Base-by-base conservation (phyloP, 2,329 filamentous ascomycete species). In the Exserohilum turcica region DNA sequence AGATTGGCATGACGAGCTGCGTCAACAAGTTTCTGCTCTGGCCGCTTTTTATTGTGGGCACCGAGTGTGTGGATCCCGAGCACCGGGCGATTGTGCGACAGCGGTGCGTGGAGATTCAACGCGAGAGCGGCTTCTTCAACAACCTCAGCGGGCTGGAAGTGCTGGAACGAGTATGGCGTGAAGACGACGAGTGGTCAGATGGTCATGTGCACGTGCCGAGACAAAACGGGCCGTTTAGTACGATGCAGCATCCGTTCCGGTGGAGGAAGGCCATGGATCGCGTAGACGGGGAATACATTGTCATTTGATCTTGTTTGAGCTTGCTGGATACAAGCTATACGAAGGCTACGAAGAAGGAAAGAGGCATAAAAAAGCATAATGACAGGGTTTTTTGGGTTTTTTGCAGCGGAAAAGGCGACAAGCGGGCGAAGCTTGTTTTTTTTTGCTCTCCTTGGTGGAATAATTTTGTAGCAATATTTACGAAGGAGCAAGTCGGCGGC, bases 11-110 rank as follows among this genome's bases (percentile, higher is more conserved):
- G 3, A 88, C 83, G 35, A 86, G 84, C 65, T 83, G 82, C 42
- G 87, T 88, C 32, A 89, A 96, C 75, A 95, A 96, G 70, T 96
- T 96, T 72, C 78, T 97, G 8, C 84, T 97, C 7, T 97, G 92
- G 93, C 92, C 93, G 2, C 82, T 97, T 3, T 96, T 97, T 72
- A 88, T 97, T 46, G 87, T 89, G 1, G 92, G 92, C 16, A 92
- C 90, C 18, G 93, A 97, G 77, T 96, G 91, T 66, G 88, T 94
- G 58, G 88, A 91, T 61, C 86, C 90, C 66, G 79, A 86, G 44
- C 90, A 96, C 67, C 89, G 92, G 59, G 84, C 85, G 52, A 85
- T 92, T 53, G 88, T 97, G 46, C 86, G 92, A 47, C 82, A 85
- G 61, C 88, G 92, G 64, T 96, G 91, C 76, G 82, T 87, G 38